phyloP scores from a whole-genome alignment of 2,329 filamentous ascomycete species.

The Hypoxylon sp. region DNA sequence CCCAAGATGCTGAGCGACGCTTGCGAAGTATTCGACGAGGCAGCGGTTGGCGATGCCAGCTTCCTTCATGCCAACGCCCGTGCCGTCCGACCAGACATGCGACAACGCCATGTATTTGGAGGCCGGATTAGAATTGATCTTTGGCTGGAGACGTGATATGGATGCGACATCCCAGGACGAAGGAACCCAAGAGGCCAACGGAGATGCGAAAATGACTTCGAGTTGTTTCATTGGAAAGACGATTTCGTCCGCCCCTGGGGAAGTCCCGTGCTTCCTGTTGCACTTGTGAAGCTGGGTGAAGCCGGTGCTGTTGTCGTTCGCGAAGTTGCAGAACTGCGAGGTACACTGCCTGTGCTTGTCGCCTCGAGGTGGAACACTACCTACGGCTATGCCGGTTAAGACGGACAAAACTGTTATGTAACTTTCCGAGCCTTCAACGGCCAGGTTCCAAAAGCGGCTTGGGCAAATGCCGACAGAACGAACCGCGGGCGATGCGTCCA shows the following conservation, averaged over 20 bases:
- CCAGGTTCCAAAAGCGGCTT: no score
- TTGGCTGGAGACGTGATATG: not conserved
- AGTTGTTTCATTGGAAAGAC: constrained; percentile 12
- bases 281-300: constrained; percentile 32
- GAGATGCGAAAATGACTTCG: no score
- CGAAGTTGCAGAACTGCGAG: constrained; percentile 22
- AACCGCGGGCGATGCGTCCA: no score
- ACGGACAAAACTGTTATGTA: no score
- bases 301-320: constrained; percentile 27
- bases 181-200: not conserved
- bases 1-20: constrained; percentile 34
- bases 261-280: not conserved
- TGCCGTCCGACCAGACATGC: constrained; percentile 27
- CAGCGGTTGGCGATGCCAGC: constrained; percentile 50
- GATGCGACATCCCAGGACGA: not conserved
- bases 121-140: not conserved
- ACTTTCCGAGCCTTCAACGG: no score
- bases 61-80: constrained; percentile 38
- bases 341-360: constrained; percentile 20
- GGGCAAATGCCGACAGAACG: no score
- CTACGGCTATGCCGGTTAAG: no score
- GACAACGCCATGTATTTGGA: constrained; percentile 27
- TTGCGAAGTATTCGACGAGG: constrained; percentile 47
- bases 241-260: constrained; percentile 19
- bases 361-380: no score